Evolutionary conservation across 352 stramenopile species (phyloP).

Genomic region (Globisporangium nunn): DNA sequence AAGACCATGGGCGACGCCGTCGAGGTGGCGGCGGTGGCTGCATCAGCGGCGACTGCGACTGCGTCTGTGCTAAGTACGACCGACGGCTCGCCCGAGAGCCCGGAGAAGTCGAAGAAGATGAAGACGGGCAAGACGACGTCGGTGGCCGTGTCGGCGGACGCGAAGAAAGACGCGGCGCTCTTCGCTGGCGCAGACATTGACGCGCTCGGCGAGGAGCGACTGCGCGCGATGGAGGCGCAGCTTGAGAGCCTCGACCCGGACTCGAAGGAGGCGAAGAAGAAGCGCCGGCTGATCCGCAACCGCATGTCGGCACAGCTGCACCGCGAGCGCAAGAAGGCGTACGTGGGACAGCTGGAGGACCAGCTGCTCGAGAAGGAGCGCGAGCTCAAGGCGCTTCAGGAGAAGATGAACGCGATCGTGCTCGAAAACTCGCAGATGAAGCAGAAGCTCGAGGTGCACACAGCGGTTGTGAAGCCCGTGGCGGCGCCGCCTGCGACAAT

Average conservation of each 20-base stretch:
- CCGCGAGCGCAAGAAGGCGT: constrained; percentile 85
- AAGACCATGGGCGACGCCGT: constrained; percentile 32
- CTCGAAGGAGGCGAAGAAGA: constrained; percentile 88
- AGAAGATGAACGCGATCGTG: constrained; percentile 66
- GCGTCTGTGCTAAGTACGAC: background rate
- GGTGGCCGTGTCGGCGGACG: constrained; percentile 14
- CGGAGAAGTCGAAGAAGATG: constrained; percentile 60
- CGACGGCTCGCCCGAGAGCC: constrained; percentile 1
- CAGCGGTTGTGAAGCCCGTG: background rate
- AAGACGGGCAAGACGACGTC: constrained; percentile 62
- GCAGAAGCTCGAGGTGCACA: constrained; percentile 23
- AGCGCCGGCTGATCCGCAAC: constrained; percentile 81
- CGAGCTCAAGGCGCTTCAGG: constrained; percentile 66
- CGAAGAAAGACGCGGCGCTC: constrained; percentile 11
- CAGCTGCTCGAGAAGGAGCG: constrained; percentile 77
- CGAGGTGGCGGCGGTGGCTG: background rate
- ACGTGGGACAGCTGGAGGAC: constrained; percentile 81
- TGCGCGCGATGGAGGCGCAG: constrained; percentile 80
- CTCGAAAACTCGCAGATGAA: constrained; percentile 59
- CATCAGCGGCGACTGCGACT: background rate
- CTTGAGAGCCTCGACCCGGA: constrained; percentile 78
- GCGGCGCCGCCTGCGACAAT: background rate
- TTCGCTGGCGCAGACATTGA: constrained; percentile 45
- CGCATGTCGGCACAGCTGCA: constrained; percentile 86
- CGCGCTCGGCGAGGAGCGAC: constrained; percentile 61